phyloP scores from a whole-genome alignment of 345 rosid genomes.

The Garcia nutans region DNA sequence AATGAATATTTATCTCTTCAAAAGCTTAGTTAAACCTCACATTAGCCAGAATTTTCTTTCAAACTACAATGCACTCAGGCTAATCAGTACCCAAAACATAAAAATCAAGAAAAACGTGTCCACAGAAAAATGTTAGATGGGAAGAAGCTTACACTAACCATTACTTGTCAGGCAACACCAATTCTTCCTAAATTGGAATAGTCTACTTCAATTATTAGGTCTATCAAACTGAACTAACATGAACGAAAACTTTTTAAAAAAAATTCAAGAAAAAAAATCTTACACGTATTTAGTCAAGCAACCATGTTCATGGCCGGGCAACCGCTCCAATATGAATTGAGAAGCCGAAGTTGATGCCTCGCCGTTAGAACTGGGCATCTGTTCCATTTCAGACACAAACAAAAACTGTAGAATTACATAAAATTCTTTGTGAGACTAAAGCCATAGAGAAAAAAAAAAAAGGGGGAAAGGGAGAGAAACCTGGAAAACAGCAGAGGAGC shows the following conservation, averaged over 20 bases:
- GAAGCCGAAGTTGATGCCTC: conserved; percentile 39
- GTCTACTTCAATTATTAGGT: not conserved
- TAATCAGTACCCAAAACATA: not conserved
- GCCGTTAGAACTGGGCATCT: conserved; percentile 46
- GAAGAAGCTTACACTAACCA: not conserved
- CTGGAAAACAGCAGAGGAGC: conserved; percentile 76
- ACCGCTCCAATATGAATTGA: conserved; percentile 57
- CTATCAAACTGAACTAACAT: not conserved
- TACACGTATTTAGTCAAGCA: conserved; percentile 67
- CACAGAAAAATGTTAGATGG: not conserved
- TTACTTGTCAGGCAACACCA: not conserved
- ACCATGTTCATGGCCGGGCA: conserved; percentile 36
- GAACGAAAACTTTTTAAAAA: no score
- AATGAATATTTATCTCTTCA: not conserved
- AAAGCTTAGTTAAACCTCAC: not conserved
- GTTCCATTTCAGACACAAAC: conserved; percentile 16
- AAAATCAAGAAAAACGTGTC: not conserved
- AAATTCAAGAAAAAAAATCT: no score
- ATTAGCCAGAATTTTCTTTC: not conserved
- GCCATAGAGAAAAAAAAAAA: no score
- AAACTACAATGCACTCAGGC: not conserved
- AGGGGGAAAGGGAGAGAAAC: conserved; percentile 21
- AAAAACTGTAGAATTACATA: not conserved
- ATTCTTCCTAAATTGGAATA: no score
- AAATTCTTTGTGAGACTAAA: not conserved